A percentile compares a stretch with the other conserved stretches of the same genome.
Conservation (phyloP, 768 basidiomycete species). For the Cyclocybe cylindracea region DNA sequence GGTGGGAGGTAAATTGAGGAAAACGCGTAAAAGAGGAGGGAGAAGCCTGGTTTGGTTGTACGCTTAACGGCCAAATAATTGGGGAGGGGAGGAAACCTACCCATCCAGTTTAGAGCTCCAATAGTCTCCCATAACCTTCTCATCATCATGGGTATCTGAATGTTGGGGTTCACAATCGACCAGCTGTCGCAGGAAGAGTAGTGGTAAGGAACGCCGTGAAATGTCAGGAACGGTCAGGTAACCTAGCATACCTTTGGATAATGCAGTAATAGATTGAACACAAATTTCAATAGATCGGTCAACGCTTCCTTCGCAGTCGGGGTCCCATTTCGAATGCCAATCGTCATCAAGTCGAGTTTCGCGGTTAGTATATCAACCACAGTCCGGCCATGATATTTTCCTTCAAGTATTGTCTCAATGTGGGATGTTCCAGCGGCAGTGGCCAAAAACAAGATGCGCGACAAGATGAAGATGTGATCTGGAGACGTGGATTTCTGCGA, state of each 20-base stretch:
- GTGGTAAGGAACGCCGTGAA: not conserved
- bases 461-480: constrained; percentile 72
- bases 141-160: constrained; percentile 26
- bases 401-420: constrained; percentile 64
- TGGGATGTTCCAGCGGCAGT: constrained; percentile 57
- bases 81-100: constrained; percentile 40
- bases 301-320: constrained; percentile 71
- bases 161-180: constrained; percentile 49
- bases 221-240: not conserved
- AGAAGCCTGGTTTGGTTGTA: constrained; percentile 52
- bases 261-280: constrained; percentile 78
- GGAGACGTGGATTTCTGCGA: constrained; percentile 59
- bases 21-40: constrained; percentile 67
- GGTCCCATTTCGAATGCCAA: constrained; percentile 47
- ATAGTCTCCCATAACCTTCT: constrained; percentile 67
- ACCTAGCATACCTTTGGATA: constrained; percentile 68
- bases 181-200: constrained; percentile 27
- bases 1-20: constrained; percentile 63
- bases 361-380: constrained; percentile 60
- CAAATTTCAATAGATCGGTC: constrained; percentile 81
- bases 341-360: constrained; percentile 61
- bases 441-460: constrained; percentile 74
- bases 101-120: constrained; percentile 76
- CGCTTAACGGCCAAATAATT: not conserved
- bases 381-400: constrained; percentile 55